Evolutionary conservation across 345 rosid genomes (phyloP).

Genomic region (Gossypium bickii): DNA sequence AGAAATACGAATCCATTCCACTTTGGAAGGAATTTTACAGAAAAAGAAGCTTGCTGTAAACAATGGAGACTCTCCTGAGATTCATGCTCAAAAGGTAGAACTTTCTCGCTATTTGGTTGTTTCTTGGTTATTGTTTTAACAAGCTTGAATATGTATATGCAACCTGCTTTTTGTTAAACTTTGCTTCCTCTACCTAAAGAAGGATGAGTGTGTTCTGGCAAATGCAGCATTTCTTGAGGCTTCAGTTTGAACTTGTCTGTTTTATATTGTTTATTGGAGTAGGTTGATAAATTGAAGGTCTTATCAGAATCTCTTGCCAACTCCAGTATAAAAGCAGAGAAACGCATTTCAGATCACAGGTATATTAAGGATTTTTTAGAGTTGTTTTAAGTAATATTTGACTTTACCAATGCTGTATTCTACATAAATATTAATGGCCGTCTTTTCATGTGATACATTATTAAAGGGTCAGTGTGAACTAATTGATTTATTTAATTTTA

Average conservation of each 20-base stretch:
- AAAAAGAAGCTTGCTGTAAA: slow-evolving; percentile 52
- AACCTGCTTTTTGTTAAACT: neutral
- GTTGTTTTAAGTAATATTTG: neutral
- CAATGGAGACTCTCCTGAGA: slow-evolving; percentile 81
- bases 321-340: slow-evolving; percentile 77
- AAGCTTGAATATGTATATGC: neutral
- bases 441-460: neutral
- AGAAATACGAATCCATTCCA: slow-evolving; percentile 65
- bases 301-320: slow-evolving; percentile 83
- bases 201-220: neutral
- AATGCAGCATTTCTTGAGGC: neutral
- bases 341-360: slow-evolving; percentile 46
- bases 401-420: neutral
- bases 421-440: neutral
- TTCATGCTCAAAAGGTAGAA: slow-evolving; percentile 87
- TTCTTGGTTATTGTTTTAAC: slow-evolving; percentile 1
- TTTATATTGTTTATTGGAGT: slow-evolving; percentile 5
- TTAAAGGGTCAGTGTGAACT: neutral
- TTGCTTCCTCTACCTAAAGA: neutral
- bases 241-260: neutral
- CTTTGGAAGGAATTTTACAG: slow-evolving; percentile 71
- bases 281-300: slow-evolving; percentile 76
- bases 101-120: neutral
- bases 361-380: neutral
- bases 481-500: neutral